Base-by-base conservation (phyloP, 257 asterid genomes). In the Haberlea rhodopensis region DNA sequence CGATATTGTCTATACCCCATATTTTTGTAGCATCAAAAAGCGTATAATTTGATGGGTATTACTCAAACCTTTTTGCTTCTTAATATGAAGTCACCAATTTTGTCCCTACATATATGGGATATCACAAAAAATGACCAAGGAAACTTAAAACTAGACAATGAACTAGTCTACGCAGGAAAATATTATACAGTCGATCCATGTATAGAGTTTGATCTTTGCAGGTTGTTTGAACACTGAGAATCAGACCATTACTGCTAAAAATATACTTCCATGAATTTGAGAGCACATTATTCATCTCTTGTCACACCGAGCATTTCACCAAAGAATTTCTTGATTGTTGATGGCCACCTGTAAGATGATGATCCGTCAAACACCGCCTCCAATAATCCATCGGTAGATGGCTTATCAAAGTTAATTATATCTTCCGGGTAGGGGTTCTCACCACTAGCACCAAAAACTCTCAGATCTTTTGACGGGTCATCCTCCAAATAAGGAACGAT, bases 401-500 rank as follows among this genome's bases (percentile, higher is more conserved):
- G 9, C 24, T n/a, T 53, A 32, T 57, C 73, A 19, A 66, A 13
- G 28, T 29, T 66, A 25, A 54, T 0, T 2, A 22, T 0, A 11
- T 54, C 46, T 20, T 68, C 18, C 27, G 24, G 46, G 3, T 4
- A 2, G 10, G 5, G 58, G 13, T 48, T 6, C 27, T 6, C 52
- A 54, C 0, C 21, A 28, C 25, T 49, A 3, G 31, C 9, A 5
- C 20, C 20, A 27, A 8, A 34, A 60, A 19, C 8, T 27, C 3
- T 20, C 16, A 6, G 37, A 5, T 55, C 27, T 43, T 53, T 23
- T 13, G 85, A 58, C 7, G 76, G 32, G 4, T 57, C 72, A 22
- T 75, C 85, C 48, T 57, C 65, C 72, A 90, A 70, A 79, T 86
- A 90, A 4, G 96, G 97, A 67, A 86, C 81, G 1, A 90, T 65